These are phyloP conservation scores for Tieghemostelium lacteum DNA, from an alignment of 78 protist genomes.

Conservation along the genomic window DNA sequence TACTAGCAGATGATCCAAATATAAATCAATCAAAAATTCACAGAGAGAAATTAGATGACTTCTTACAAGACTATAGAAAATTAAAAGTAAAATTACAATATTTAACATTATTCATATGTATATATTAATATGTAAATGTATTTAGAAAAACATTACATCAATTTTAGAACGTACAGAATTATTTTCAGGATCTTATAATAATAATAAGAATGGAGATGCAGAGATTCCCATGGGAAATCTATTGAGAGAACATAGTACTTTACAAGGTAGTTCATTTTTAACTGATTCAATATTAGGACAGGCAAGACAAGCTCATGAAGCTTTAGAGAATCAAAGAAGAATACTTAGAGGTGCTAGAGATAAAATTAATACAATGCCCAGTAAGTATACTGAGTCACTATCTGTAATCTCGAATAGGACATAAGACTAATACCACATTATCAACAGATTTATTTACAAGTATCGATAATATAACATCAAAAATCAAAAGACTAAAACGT, in stretches of 20 bases:
- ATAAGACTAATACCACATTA: not conserved
- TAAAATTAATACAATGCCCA: constrained; percentile 50
- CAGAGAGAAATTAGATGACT: constrained; percentile 66
- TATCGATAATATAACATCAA: constrained; percentile 57
- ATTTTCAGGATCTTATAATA: constrained; percentile 49
- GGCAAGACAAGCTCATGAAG: constrained; percentile 80
- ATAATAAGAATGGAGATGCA: constrained; percentile 25
- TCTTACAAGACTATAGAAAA: constrained; percentile 47
- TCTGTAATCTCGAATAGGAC: not conserved
- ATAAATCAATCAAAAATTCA: constrained; percentile 40
- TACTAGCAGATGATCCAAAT: constrained; percentile 44
- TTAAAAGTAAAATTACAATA: not conserved
- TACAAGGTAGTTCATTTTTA: constrained; percentile 22
- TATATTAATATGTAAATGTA: not conserved
- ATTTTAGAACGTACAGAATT: constrained; percentile 32
- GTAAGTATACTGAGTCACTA: constrained; percentile 8
- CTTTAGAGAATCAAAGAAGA: constrained; percentile 70
- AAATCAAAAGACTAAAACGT: constrained; percentile 58
- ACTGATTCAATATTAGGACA: constrained; percentile 71
- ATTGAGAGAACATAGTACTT: constrained; percentile 39
- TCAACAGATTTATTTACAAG: constrained; percentile 24
- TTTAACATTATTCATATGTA: not conserved
- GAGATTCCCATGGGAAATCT: constrained; percentile 70
- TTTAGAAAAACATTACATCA: constrained; percentile 16
- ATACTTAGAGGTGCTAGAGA: constrained; percentile 44